Base-by-base conservation (phyloP, 2,329 filamentous ascomycete species). In the Thelonectria olida region DNA sequence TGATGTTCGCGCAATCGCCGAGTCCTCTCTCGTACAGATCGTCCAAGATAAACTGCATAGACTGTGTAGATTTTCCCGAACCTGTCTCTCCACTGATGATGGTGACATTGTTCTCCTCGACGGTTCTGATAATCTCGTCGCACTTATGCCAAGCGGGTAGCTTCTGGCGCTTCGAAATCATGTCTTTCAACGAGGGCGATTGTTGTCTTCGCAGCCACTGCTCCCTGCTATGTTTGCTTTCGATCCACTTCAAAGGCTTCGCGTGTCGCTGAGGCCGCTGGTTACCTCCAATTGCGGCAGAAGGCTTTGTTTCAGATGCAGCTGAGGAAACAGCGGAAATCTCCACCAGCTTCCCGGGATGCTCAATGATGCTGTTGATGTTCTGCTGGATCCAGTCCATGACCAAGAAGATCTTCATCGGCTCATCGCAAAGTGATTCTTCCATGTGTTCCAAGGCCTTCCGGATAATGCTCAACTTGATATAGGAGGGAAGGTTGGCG, bases 61-160 rank as follows among this genome's bases (percentile, higher is more conserved):
- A 96, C 76, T 99, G 96, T 1, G 96, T 98, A 49, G 92, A 97
- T 78, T 99, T 99, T 73, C 96, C 96, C 17, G 93, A 97, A 54
- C 96, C 96, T 4, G 96, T 99, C 79, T 98, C 96, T 68, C 96
- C 96, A 42, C 94, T 96, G 69, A 99, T 96, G 71, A 99, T 97
- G 1, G 93, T 97, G 51, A 99, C 93, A 76, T 97, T 90, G 72
- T 95, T 88, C 5, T 84, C 81, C 41, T 85, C 85, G 49, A 99
- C 92, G 0, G 92, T 91, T 19, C 85, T 76, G 9, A 98, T 87
- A 27, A 99, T 92, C 1, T 85, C 82, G 19, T 95, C 89, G 69
- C 88, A 89, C 70, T 96, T 88, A 61, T 87, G 86, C 96, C 96
- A 99, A 2, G 96, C 96, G 3, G 96, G 96, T 2, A 99, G 80